Base-by-base conservation (phyloP, 2,329 filamentous ascomycete species). In the Penicillium decumbens region DNA sequence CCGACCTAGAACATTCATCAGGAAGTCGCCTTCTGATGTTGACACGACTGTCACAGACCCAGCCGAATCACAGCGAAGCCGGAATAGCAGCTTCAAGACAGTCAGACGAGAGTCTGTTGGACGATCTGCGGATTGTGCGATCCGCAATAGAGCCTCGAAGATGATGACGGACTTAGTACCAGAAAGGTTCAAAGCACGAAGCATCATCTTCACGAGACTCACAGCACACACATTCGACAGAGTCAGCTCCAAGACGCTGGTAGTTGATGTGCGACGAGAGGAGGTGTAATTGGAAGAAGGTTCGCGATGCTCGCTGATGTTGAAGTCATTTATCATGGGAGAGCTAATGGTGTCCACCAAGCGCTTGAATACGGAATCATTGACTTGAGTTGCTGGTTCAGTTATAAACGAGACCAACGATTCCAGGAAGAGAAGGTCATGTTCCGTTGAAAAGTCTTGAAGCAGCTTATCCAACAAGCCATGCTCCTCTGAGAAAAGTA, bases 61-160 rank as follows among this genome's bases (percentile, higher is more conserved):
- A 8, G 86, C 82, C 65, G 87, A 89, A 68, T 95, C 89, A 20
- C 89, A 89, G 50, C 91, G 82, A 27, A 96, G 74, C 38, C 91
- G 83, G 65, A 95, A 92, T 2, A 96, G 74, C 38, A 92, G 72
- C 61, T 88, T 89, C 76, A 91, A 81, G 2, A 85, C 84, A 10
- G 83, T 84, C 24, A 93, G 73, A 6, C 88, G 84, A 44, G 87
- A 84, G 68, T 88, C 84, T 6, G 79, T 74, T 51, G 87, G 85
- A 53, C 80, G 82, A 28, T 77, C 73, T 25, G 75, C 76, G 13
- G 79, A 79, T 56, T 78, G 79, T 5, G 80, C 82, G 57, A 90
- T 82, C 45, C 77, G 75, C 37, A 91, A 72, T 4, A 92, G 70
- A 7, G 80, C 74, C 42, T 82, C 76, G 59, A 83, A 90, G 0